Evolutionary conservation across 345 rosid species (phyloP), one percentile per base, ranked within the genome.

Genomic region (Eucalyptus grandis): DNA sequence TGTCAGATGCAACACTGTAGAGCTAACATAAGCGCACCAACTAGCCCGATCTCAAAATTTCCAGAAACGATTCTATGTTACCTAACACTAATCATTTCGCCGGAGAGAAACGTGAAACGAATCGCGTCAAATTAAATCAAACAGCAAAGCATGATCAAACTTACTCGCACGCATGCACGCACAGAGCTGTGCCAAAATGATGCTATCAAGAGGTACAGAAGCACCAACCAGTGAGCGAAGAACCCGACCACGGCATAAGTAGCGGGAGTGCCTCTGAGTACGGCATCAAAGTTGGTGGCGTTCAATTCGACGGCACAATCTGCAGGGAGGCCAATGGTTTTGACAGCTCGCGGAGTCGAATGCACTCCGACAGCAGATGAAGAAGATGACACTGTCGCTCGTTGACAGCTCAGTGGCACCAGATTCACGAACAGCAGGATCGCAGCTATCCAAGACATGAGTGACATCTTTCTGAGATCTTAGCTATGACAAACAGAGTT

Each of bases 221-320:
- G 58, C 22, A 91, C 95, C 88, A 87, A 97, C 99, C 99, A 98
- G 91, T 94, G 91, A 89, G 99, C 95, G 89, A 94, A 98, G 96
- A 95, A 98, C 81, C 97, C 99, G 86, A 98, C 99, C 87, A 98
- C 87, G 60, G 97, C 97, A 83, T 92, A 94, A 87, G 95, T 90
- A 88, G 98, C 98, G 11, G 99, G 97, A 31, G 98, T 95, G 51
- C 92, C 95, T 65, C 91, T 69, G 87, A 97, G 95, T 88, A 94
- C 94, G 14, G 92, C 91, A 91, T 95, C 96, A 93, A 98, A 97
- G 91, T 89, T 96, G 88, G 94, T 91, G 88, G 50, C 89, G 90
- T 98, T 97, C 91, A 97, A 92, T 56, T 96, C 99, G 4, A 97
- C 93, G 85, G 96, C 98, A 88, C 87, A 89, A 88, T 98, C 98